These are phyloP conservation scores for Haematococcus sp. DNA, from an alignment of 139 green algal species.

Conservation along the genomic window DNA sequence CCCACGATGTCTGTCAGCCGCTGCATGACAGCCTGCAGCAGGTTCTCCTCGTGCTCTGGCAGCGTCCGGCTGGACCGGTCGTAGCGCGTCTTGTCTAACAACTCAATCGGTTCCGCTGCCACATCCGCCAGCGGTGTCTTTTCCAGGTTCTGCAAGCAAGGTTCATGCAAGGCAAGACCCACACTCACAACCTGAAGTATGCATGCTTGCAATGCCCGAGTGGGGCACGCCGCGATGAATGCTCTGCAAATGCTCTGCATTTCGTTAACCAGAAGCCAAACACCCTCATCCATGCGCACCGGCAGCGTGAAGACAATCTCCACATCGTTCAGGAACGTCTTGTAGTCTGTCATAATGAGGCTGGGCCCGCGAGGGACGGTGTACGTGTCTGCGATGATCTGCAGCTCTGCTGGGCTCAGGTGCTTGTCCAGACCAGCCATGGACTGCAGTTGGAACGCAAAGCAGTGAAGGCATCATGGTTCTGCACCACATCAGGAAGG, in stretches of 20 bases:
- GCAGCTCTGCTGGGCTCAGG: conserved; percentile 43
- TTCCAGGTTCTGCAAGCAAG: conserved; percentile 54
- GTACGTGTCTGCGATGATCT: conserved; percentile 57
- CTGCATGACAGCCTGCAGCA: conserved; percentile 23
- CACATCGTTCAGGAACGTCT: conserved; percentile 64
- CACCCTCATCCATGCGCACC: conserved; percentile 20
- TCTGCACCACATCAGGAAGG: background rate
- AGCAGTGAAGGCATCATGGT: background rate
- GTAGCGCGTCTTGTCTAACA: conserved; percentile 69
- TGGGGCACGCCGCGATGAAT: too few relatives aligned
- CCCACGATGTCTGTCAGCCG: conserved; percentile 22
- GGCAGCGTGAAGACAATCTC: conserved; percentile 63
- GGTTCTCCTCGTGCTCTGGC: conserved; percentile 31
- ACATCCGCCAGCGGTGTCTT: conserved; percentile 61
- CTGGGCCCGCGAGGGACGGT: conserved; percentile 28
- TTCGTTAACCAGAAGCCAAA: too few relatives aligned
- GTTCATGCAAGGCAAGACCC: background rate
- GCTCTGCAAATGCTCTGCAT: too few relatives aligned
- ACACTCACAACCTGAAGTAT: too few relatives aligned
- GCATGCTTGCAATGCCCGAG: background rate
- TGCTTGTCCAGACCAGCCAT: conserved; percentile 60
- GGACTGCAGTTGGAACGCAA: background rate
- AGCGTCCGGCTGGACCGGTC: conserved; percentile 47
- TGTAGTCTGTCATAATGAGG: conserved; percentile 39
- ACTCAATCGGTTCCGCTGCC: conserved; percentile 56